Evolutionary conservation across 2,329 filamentous ascomycete genomes (phyloP).

Genomic region (Epichloe aotearoae): DNA sequence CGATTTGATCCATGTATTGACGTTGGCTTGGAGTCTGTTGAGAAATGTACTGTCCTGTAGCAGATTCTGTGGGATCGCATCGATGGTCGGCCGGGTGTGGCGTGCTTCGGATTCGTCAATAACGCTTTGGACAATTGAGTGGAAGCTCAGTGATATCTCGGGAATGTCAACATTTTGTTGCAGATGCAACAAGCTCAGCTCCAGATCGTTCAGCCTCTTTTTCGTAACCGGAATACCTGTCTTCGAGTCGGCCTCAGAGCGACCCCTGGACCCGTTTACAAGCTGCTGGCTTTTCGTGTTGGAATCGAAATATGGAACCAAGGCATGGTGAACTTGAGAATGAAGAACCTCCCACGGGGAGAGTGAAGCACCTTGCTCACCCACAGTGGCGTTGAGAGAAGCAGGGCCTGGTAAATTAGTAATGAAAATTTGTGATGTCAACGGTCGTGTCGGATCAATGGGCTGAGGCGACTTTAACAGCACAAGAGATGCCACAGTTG

Average conservation of each 20-base stretch:
- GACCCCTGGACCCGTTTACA: slow-evolving; percentile 50
- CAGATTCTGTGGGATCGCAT: slow-evolving; percentile 62
- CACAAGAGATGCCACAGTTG: slow-evolving; percentile 75
- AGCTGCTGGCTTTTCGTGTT: slow-evolving; percentile 74
- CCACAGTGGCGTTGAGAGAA: slow-evolving; percentile 49
- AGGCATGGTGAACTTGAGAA: slow-evolving; percentile 77
- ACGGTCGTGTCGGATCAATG: slow-evolving; percentile 69
- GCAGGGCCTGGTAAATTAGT: slow-evolving; percentile 80
- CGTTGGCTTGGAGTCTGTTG: slow-evolving; percentile 83
- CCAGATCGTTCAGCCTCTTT: slow-evolving; percentile 90
- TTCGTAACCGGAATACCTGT: slow-evolving; percentile 95
- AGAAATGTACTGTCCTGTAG: slow-evolving; percentile 83
- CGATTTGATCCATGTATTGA: slow-evolving; percentile 97
- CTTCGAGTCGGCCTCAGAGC: slow-evolving; percentile 78
- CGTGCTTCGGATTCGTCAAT: slow-evolving; percentile 62
- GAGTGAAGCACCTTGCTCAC: slow-evolving; percentile 57
- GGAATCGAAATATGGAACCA: slow-evolving; percentile 95
- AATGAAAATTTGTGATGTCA: slow-evolving; percentile 82
- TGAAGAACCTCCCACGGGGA: slow-evolving; percentile 90
- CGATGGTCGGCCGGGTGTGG: slow-evolving; percentile 57
- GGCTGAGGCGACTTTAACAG: slow-evolving; percentile 82
- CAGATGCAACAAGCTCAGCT: slow-evolving; percentile 77
- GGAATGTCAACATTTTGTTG: slow-evolving; percentile 98
- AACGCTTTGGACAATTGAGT: slow-evolving; percentile 75
- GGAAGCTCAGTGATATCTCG: slow-evolving; percentile 74